These are phyloP conservation scores for Gossypium laxum DNA, from an alignment of 441 rosid species.

Conservation along the genomic window DNA sequence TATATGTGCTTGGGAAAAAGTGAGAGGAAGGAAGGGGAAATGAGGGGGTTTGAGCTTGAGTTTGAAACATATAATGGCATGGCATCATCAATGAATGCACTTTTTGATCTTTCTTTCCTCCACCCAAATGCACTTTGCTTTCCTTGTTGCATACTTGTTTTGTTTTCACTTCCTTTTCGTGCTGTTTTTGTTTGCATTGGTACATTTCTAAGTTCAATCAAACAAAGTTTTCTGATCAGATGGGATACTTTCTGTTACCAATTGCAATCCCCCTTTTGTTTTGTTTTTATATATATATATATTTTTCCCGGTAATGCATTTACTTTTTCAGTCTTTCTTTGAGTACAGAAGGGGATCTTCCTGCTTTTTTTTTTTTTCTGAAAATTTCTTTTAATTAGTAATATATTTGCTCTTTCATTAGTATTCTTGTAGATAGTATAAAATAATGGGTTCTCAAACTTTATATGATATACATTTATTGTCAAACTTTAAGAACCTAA, in stretches of 20 bases:
- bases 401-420: background rate
- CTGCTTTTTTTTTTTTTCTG: background rate
- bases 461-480: background rate
- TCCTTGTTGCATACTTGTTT: background rate
- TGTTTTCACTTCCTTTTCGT: background rate
- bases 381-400: background rate
- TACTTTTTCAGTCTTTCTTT: conserved; percentile 24
- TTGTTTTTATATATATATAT: background rate
- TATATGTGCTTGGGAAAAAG: background rate
- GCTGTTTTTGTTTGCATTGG: background rate
- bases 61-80: background rate
- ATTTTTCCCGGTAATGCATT: conserved; percentile 23
- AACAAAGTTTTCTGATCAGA: conserved; percentile 21
- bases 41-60: background rate
- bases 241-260: conserved; percentile 20
- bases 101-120: conserved; percentile 15
- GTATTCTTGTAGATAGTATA: background rate
- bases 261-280: conserved; percentile 14
- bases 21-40: background rate
- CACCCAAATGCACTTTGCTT: background rate
- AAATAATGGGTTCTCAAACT: background rate
- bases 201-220: conserved; percentile 10
- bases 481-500: background rate
- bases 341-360: conserved; percentile 11
- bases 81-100: conserved; percentile 1